Evolutionary conservation across 345 rosid genomes (phyloP), one percentile per base, ranked within the genome.

Genomic region (Heritiera littoralis): DNA sequence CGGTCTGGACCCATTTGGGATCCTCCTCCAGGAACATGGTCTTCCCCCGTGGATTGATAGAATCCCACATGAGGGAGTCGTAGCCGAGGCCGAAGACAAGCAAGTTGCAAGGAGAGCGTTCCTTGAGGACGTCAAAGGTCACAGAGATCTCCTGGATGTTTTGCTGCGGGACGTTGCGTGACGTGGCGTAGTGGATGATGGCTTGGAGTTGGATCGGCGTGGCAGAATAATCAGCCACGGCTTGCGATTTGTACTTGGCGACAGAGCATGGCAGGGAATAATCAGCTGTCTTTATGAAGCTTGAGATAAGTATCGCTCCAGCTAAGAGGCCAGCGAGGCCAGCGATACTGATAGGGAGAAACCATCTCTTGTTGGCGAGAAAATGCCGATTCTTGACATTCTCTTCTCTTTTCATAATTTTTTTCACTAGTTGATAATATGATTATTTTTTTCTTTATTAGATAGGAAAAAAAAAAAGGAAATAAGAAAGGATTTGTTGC

Each of bases 21-120:
- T 89, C 97, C 74, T 94, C 97, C 11, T 93, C 96, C 0, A 92
- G 82, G 86, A 94, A 94, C 6, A 92, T 54, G 9, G 98, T 94
- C 28, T 79, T 81, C 78, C 98, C 98, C n/a, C 84, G 83, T 32
- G 93, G 89, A 75, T 94, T 94, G 18, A 94, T 81, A 0, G 98
- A 85, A 40, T 74, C 82, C 97, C 97, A 92, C 94, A 92, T 91
- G 41, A 92, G 86, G 4, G 97, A 91, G 77, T 92, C 94, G 14
- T 83, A 84, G 11, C 94, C 94, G 11, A 92, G 91, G 0, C 97
- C 97, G 80, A 88, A 92, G 54, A 91, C 91, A 11, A 91, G 92
- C 77, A 92, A 92, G 40, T 90, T 90, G 54, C 93, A 90, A n/a
- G 96, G 96, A 1, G 87, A 63, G 0, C 88, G 82, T 3, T 80